phyloP scores from a whole-genome alignment of 306 rosid species.

The Rosa persica region DNA sequence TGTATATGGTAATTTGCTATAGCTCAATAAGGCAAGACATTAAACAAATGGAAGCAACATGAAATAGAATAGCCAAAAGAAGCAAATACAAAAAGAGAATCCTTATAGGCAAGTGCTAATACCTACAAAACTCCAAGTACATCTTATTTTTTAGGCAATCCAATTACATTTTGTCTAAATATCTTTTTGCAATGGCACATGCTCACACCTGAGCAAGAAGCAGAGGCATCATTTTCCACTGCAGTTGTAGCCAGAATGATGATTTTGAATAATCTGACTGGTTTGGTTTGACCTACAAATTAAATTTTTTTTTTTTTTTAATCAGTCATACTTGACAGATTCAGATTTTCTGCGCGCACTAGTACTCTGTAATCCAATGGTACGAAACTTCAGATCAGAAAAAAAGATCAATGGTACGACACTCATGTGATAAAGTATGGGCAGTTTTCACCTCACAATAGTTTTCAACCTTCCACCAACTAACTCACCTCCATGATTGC shows the following conservation, averaged over 20 bases:
- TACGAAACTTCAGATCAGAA: not conserved
- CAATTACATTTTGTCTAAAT: not conserved
- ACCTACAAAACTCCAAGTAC: not conserved
- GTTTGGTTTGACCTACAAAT: constrained; percentile 16
- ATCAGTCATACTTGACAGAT: not conserved
- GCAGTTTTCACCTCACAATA: not conserved
- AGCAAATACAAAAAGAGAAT: not conserved
- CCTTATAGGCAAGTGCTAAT: not conserved
- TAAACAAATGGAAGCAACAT: not conserved
- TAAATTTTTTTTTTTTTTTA: constrained; percentile 1
- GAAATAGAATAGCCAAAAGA: not conserved
- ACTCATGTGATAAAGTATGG: not conserved
- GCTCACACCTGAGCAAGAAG: constrained; percentile 8
- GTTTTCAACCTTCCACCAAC: constrained; percentile 1
- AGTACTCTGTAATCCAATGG: not conserved
- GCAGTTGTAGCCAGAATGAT: constrained; percentile 7
- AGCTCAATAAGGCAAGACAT: not conserved
- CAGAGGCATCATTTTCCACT: constrained; percentile 1
- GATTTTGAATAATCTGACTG: constrained; percentile 10
- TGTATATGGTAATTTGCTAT: not conserved
- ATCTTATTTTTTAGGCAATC: not conserved
- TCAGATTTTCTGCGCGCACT: not conserved
- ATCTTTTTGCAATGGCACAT: not conserved
- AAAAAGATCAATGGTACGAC: constrained; percentile 4
- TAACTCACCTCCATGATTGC: not conserved